Evolutionary conservation across 164 flowering plant species (phyloP).

Genomic region (Vitis rupestris): DNA sequence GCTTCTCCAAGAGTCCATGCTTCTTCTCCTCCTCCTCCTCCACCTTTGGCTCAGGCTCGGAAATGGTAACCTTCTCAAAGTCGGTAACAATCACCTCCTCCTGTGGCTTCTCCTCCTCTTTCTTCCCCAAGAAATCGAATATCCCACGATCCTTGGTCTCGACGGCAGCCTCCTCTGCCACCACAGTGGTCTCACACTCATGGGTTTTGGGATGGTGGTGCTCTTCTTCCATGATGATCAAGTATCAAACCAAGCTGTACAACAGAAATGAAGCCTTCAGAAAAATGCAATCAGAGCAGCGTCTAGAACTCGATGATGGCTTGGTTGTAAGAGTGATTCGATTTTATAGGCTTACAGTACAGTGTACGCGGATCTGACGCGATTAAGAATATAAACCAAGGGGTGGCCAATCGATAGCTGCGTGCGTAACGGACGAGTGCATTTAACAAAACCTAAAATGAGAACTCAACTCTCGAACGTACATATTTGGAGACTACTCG

Average conservation of each 20-base stretch:
- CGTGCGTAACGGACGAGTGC: conserved; percentile 21
- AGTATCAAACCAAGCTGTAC: neutral
- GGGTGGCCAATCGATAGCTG: neutral
- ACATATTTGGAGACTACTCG: neutral
- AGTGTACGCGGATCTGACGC: conserved; percentile 28
- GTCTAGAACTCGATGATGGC: neutral
- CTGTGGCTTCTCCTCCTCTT: conserved; percentile 38
- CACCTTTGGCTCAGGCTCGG: conserved; percentile 18
- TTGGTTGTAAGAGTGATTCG: neutral
- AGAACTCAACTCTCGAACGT: no score
- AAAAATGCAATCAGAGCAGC: neutral
- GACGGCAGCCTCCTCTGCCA: conserved; percentile 9
- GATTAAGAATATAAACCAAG: conserved; percentile 5
- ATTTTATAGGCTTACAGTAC: conserved; percentile 12
- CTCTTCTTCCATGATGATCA: conserved; percentile 37
- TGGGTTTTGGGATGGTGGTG: conserved; percentile 15
- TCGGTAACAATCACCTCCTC: conserved; percentile 32
- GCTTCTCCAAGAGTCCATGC: conserved; percentile 48
- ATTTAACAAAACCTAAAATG: neutral
- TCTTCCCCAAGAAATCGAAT: conserved; percentile 66
- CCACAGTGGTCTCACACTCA: conserved; percentile 18
- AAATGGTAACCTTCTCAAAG: conserved; percentile 32
- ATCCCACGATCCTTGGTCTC: conserved; percentile 63
- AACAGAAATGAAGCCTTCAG: neutral
- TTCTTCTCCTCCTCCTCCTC: conserved; percentile 42